phyloP scores from a whole-genome alignment of 2,329 filamentous ascomycete genomes.

The Pseudopithomyces chartarum region DNA sequence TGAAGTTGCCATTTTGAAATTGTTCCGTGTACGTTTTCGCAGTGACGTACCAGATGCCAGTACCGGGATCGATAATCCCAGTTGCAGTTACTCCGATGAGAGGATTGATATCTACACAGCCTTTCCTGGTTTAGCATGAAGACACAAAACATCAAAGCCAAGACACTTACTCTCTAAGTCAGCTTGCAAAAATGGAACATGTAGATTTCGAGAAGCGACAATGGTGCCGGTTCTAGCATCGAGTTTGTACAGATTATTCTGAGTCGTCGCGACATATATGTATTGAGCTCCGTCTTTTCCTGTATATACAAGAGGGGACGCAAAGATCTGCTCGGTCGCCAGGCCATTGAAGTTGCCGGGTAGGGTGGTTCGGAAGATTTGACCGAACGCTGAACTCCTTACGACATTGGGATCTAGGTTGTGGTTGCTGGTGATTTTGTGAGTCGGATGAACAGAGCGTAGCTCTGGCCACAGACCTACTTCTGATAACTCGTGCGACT shows the following conservation, averaged over 20 bases:
- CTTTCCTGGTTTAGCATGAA: constrained; percentile 10
- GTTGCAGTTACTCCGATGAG: constrained; percentile 56
- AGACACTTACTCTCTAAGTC: constrained; percentile 47
- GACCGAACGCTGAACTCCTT: constrained; percentile 59
- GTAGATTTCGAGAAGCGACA: constrained; percentile 54
- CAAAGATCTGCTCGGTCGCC: constrained; percentile 58
- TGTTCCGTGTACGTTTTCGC: constrained; percentile 53
- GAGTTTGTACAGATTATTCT: constrained; percentile 64
- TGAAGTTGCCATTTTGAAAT: constrained; percentile 25
- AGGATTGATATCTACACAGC: constrained; percentile 55
- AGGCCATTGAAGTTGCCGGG: constrained; percentile 58
- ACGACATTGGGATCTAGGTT: constrained; percentile 67
- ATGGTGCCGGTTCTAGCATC: constrained; percentile 61
- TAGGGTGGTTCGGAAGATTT: constrained; percentile 58
- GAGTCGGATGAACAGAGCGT: neutral
- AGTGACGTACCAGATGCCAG: constrained; percentile 56
- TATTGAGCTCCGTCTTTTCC: constrained; percentile 56
- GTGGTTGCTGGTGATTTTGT: constrained; percentile 52
- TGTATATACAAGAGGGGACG: constrained; percentile 60
- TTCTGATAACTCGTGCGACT: constrained; percentile 59
- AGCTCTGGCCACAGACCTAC: constrained; percentile 43
- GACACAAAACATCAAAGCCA: neutral
- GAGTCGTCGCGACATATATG: constrained; percentile 61
- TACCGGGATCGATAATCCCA: constrained; percentile 57
- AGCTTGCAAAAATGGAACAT: constrained; percentile 54